Percentiles rank a stretch among this genome's conserved stretches.
These are phyloP conservation scores for Aquilaria malaccensis DNA, from an alignment of 345 rosid species.

Conservation along the genomic window DNA sequence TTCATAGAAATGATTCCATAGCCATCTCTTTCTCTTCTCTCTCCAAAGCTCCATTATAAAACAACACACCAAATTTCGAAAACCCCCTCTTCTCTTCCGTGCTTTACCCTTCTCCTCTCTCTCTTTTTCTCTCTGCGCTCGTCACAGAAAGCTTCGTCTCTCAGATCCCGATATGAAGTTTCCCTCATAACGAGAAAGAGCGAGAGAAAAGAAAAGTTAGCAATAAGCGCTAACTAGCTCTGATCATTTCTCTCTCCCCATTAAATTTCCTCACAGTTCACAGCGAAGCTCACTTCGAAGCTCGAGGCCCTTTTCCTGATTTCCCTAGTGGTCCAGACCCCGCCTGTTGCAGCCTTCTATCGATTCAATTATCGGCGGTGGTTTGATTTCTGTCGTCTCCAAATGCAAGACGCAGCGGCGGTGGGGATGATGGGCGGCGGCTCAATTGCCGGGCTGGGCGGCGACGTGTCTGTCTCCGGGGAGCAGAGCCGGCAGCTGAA, in stretches of 20 bases:
- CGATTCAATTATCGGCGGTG: background rate
- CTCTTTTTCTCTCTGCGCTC: slow-evolving; percentile 11
- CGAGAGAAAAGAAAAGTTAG: slow-evolving; percentile 13
- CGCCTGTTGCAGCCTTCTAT: too few species aligned
- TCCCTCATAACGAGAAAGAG: slow-evolving; percentile 13
- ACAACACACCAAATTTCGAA: slow-evolving; percentile 4
- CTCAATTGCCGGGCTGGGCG: slow-evolving; percentile 25
- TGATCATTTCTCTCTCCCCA: slow-evolving; percentile 13
- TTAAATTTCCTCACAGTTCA: background rate
- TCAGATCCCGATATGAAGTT: slow-evolving; percentile 42
- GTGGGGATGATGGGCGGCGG: slow-evolving; percentile 56
- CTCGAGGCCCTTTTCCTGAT: slow-evolving; percentile 17
- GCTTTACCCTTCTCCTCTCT: slow-evolving; percentile 14
- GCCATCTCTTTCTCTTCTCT: slow-evolving; percentile 1
- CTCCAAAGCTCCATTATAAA: background rate
- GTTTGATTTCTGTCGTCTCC: background rate
- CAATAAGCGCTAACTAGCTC: background rate
- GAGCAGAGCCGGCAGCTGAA: slow-evolving; percentile 59
- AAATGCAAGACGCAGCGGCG: slow-evolving; percentile 71
- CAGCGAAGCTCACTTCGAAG: slow-evolving; percentile 7
- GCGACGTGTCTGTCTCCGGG: slow-evolving; percentile 38
- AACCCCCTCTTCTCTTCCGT: background rate
- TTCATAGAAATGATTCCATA: slow-evolving; percentile 35
- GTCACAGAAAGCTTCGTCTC: slow-evolving; percentile 35
- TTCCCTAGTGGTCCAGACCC: slow-evolving; percentile 14